Evolutionary conservation across 176 grass and related monocot species (phyloP), one percentile per base, ranked within the genome.

Genomic region (Thalia dealbata): DNA sequence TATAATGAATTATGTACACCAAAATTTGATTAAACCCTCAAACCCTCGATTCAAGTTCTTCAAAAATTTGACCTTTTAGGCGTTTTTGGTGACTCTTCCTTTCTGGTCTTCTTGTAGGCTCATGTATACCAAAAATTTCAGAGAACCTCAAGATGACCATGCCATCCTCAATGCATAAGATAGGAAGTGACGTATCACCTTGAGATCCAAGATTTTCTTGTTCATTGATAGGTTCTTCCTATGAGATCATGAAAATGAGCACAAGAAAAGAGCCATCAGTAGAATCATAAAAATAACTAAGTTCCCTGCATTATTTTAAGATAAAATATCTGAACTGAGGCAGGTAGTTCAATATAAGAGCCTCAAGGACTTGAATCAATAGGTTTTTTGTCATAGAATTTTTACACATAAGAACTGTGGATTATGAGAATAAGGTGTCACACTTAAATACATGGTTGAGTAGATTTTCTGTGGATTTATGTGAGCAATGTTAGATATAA

Each of bases 41-140:
- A 35, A 18, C n/a, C n/a, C n/a, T n/a, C n/a, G n/a, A 65, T 32
- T 30, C 58, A 64, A 70, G 45, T 65, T 77, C 72, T 44, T 75
- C 44, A 61, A 42, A 67, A 66, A 46, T 80, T 90, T 87, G 92
- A 82, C 83, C 87, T 73, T 73, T 67, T 69, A 83, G 73, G 44
- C 27, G 71, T 61, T 81, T 85, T 68, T 82, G 87, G 70, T 74
- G 81, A 71, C 83, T 80, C 24, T 74, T 88, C 62, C 76, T 92
- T 42, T 64, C 75, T 81, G 58, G 56, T 28, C 86, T 91, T 82
- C 77, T 92, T 74, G 73, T 51, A 85, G 85, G 81, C 27, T 88
- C 90, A 65, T 88, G 84, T n/a, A 78, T 78, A 71, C 95, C 89
- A 84, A 97, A 97, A 76, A 97, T 90, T 84, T 97, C 95, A 76